phyloP scores from a whole-genome alignment of 2,329 filamentous ascomycete genomes.

The Fusarium torreyae region DNA sequence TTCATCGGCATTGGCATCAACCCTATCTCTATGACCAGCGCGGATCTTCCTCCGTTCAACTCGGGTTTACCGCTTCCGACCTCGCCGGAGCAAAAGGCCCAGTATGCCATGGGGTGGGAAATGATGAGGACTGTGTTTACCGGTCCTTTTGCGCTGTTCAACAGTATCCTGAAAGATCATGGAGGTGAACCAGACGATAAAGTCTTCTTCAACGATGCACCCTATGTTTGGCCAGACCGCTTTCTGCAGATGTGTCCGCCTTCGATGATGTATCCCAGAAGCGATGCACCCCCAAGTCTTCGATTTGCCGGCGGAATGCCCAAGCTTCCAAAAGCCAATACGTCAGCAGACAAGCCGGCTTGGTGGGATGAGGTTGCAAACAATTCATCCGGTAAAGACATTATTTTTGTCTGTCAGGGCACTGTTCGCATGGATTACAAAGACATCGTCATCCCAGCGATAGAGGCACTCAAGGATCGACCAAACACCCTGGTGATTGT shows the following conservation, averaged over 20 bases:
- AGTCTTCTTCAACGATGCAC: constrained; percentile 12
- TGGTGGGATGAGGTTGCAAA: constrained; percentile 12
- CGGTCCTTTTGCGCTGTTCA: neutral
- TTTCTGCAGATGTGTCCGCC: constrained; percentile 25
- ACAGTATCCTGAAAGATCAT: neutral
- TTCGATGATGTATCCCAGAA: constrained; percentile 21
- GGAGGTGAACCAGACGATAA: constrained; percentile 2
- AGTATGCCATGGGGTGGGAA: neutral
- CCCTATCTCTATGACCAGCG: constrained; percentile 8
- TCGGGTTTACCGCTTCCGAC: neutral
- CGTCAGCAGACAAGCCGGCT: neutral
- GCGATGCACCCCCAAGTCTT: constrained; percentile 18
- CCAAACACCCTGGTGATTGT: constrained; percentile 12
- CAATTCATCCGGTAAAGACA: constrained; percentile 6
- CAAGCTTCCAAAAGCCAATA: neutral
- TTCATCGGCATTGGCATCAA: constrained; percentile 13
- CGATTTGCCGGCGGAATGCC: constrained; percentile 13
- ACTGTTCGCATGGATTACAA: constrained; percentile 23
- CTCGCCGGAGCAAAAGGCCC: neutral
- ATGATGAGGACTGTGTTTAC: neutral
- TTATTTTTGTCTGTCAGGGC: constrained; percentile 26
- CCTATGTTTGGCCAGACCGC: constrained; percentile 16
- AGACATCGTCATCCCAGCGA: constrained; percentile 17
- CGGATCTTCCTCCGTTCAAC: neutral
- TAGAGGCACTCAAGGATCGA: constrained; percentile 14